phyloP scores from a whole-genome alignment of 345 rosid species.

The Eucalyptus cloeziana region DNA sequence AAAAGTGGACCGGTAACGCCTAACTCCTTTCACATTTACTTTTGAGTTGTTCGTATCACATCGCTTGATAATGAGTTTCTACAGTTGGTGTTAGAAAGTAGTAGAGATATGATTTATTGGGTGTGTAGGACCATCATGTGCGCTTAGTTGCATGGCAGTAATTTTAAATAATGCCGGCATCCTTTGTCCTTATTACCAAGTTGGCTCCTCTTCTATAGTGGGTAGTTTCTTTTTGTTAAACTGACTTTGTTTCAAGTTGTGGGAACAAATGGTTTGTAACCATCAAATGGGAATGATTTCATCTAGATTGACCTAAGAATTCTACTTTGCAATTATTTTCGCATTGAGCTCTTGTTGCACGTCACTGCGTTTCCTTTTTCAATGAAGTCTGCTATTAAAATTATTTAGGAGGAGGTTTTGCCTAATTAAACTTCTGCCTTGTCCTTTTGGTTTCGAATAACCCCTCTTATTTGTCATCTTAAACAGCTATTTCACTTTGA shows the following conservation, averaged over 20 bases:
- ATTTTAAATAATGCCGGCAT: neutral
- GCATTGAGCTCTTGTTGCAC: neutral
- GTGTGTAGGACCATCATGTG: neutral
- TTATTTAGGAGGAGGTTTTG: neutral
- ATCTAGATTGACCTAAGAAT: neutral
- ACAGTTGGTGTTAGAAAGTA: neutral
- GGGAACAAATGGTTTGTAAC: neutral
- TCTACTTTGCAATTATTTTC: neutral
- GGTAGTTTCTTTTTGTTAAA: neutral
- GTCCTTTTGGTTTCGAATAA: neutral
- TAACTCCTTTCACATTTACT: neutral
- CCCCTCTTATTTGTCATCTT: neutral
- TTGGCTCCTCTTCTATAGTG: neutral
- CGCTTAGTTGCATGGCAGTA: neutral
- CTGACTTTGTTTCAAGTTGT: neutral
- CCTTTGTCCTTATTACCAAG: neutral
- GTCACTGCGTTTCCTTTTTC: neutral
- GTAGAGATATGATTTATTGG: neutral
- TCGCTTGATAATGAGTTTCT: neutral
- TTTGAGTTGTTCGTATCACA: neutral
- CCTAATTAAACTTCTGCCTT: neutral
- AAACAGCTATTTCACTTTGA: constrained; percentile 92
- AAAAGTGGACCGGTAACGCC: constrained; percentile 97
- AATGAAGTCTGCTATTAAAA: neutral
- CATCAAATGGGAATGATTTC: neutral